Conservation (phyloP, 441 rosid species). For the Jatropha multifida region DNA sequence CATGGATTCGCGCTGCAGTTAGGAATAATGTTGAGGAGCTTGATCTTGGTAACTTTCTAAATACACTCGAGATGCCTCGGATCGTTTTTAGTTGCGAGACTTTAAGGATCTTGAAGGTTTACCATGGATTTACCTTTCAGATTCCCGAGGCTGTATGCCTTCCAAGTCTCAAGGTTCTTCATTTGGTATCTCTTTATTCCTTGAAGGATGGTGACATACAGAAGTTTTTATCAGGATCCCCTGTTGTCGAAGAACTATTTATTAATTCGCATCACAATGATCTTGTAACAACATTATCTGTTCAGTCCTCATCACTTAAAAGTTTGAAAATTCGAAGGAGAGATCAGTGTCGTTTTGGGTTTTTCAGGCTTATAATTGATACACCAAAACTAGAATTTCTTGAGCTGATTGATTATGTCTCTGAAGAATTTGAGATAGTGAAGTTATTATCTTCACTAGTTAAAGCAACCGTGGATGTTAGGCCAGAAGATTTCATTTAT, state of each 20-base stretch:
- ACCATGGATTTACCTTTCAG: neutral
- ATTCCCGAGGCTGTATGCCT: neutral
- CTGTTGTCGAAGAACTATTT: neutral
- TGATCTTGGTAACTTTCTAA: neutral
- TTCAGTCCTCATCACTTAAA: slow-evolving; percentile 5
- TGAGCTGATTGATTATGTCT: neutral
- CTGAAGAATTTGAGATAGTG: neutral
- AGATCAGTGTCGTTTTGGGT: neutral
- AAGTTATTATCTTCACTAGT: no score
- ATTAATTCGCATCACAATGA: neutral
- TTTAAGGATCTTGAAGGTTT: neutral
- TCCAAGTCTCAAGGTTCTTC: neutral
- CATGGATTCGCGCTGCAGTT: no score
- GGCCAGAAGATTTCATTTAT: neutral
- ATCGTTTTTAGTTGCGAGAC: neutral
- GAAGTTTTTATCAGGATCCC: neutral
- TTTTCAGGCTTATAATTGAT: neutral
- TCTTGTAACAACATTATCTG: neutral
- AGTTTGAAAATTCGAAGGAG: neutral
- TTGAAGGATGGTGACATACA: neutral
- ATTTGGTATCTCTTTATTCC: neutral
- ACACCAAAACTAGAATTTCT: slow-evolving; percentile 11
- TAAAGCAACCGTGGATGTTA: neutral
- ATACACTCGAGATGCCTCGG: neutral
- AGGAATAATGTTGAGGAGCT: neutral